Evolutionary conservation across 768 basidiomycete genomes (phyloP).

Genomic region (Boletus subparvulus): DNA sequence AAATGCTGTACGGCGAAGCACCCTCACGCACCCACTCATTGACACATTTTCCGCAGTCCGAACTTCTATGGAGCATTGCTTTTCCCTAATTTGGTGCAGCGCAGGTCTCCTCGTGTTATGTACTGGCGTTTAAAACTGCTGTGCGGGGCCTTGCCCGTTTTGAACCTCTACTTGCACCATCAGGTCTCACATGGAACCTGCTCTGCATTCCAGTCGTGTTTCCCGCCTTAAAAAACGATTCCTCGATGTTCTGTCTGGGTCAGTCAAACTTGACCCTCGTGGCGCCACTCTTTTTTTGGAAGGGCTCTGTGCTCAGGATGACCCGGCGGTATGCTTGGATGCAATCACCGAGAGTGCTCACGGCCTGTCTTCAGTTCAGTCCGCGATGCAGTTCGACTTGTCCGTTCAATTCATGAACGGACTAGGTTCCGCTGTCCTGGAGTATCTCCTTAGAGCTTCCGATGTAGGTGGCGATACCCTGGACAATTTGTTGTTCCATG

Average conservation of each 20-base stretch:
- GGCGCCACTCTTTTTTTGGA: slow-evolving; percentile 41
- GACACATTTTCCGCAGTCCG: neutral
- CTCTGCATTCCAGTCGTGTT: slow-evolving; percentile 1
- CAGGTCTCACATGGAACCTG: slow-evolving; percentile 1
- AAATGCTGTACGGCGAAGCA: neutral
- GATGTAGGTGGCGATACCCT: slow-evolving; percentile 44
- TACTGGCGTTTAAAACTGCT: neutral
- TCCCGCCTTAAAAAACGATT: slow-evolving; percentile 36
- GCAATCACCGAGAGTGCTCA: slow-evolving; percentile 36
- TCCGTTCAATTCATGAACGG: slow-evolving; percentile 44
- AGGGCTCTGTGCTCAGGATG: slow-evolving; percentile 43
- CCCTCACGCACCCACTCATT: neutral
- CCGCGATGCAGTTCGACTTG: slow-evolving; percentile 40
- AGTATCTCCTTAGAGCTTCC: slow-evolving; percentile 39
- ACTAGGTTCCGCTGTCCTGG: slow-evolving; percentile 34
- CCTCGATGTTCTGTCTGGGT: slow-evolving; percentile 32
- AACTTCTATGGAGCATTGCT: neutral
- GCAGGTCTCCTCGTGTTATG: neutral
- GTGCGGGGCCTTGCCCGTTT: neutral
- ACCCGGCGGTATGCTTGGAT: slow-evolving; percentile 38
- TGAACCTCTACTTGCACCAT: neutral
- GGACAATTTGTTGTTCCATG: slow-evolving; percentile 37
- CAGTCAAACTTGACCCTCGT: slow-evolving; percentile 22
- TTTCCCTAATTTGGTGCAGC: neutral
- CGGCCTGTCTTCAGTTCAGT: slow-evolving; percentile 41